These are phyloP conservation scores for Akanthomyces uredinophilus DNA, from an alignment of 2,329 filamentous ascomycete genomes.

Conservation along the genomic window DNA sequence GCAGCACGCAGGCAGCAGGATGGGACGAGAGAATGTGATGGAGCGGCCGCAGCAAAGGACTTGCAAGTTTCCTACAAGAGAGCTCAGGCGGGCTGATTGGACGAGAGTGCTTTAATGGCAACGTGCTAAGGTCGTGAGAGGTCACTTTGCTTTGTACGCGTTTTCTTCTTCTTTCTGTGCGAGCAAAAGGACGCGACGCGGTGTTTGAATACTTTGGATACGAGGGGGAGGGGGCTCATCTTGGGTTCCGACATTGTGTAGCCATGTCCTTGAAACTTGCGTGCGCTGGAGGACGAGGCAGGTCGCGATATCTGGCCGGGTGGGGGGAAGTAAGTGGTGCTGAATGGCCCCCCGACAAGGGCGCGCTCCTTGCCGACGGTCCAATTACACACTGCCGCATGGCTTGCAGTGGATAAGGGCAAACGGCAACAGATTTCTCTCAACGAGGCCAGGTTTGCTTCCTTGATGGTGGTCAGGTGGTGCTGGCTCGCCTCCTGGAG, in stretches of 20 bases:
- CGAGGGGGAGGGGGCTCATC: not conserved
- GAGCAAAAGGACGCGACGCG: not conserved
- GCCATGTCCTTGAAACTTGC: not conserved
- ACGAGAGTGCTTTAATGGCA: not conserved
- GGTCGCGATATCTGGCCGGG: constrained; percentile 11
- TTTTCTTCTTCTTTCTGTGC: no score
- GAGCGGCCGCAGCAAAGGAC: not conserved
- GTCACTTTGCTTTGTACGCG: not conserved
- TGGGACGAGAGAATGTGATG: not conserved
- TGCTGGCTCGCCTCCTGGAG: not conserved
- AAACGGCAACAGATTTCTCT: not conserved
- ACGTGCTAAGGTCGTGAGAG: not conserved
- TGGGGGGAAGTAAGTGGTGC: not conserved
- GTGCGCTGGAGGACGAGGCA: not conserved
- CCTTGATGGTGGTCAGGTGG: not conserved
- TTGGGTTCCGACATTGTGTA: not conserved
- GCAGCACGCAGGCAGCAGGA: not conserved
- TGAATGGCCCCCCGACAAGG: not conserved
- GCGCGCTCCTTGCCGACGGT: not conserved
- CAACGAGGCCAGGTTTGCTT: not conserved
- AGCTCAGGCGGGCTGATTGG: not conserved
- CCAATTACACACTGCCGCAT: not conserved
- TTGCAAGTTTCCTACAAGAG: not conserved
- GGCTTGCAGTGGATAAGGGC: not conserved
- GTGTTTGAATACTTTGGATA: not conserved